A percentile compares a stretch with the other conserved stretches of the same genome.
Evolutionary conservation across 139 green algal species (phyloP).

Genomic region (Picochlorum sp.): DNA sequence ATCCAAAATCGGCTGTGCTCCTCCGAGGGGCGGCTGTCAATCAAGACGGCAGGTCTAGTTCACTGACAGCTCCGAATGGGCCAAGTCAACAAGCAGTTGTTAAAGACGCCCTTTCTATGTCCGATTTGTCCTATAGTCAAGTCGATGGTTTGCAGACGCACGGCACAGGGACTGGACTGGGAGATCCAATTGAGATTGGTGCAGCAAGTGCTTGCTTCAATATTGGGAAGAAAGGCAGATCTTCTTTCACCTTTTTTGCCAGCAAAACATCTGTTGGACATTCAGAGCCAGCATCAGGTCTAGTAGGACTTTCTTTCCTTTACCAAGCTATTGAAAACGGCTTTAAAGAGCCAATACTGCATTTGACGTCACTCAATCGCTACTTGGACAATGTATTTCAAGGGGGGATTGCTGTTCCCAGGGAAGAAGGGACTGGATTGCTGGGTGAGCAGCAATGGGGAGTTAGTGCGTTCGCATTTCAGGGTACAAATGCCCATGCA

Average conservation of each 20-base stretch:
- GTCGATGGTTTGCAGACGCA: slow-evolving; percentile 30
- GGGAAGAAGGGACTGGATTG: slow-evolving; percentile 19
- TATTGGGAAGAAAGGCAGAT: background rate
- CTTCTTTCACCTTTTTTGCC: slow-evolving; percentile 39
- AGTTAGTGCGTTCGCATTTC: slow-evolving; percentile 72
- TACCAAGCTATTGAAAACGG: slow-evolving; percentile 13
- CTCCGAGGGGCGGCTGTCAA: slow-evolving; percentile 33
- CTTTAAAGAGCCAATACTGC: slow-evolving; percentile 42
- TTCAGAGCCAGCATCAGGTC: slow-evolving; percentile 73
- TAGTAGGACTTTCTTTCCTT: slow-evolving; percentile 43
- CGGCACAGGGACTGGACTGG: slow-evolving; percentile 62
- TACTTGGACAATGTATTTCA: slow-evolving; percentile 36
- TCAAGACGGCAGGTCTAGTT: slow-evolving; percentile 37
- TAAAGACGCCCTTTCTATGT: slow-evolving; percentile 39
- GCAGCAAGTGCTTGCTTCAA: slow-evolving; percentile 14
- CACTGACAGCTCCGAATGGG: slow-evolving; percentile 41
- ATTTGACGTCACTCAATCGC: slow-evolving; percentile 57
- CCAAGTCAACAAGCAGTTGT: slow-evolving; percentile 52
- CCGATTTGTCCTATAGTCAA: background rate
- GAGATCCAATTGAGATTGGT: slow-evolving; percentile 81
- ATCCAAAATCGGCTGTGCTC: background rate
- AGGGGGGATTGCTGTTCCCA: background rate
- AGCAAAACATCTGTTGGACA: slow-evolving; percentile 75
- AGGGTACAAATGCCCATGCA: slow-evolving; percentile 66
- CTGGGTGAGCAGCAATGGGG: slow-evolving; percentile 18